Evolutionary conservation across 805 yeast species (phyloP).

Genomic region (Candida schatavii): DNA sequence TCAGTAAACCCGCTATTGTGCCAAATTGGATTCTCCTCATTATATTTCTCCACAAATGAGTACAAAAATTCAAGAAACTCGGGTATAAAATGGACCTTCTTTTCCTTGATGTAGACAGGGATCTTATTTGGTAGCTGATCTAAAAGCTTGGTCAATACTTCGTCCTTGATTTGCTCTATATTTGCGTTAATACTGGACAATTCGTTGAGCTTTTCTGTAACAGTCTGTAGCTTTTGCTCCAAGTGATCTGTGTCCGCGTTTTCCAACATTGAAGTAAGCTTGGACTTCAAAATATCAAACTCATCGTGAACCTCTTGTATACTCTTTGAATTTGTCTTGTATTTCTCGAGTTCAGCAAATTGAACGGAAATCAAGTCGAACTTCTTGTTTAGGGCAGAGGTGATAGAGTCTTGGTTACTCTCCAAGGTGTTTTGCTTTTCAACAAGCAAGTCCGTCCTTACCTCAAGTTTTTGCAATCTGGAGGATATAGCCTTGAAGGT

Average conservation of each 20-base stretch:
- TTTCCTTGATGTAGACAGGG: constrained; percentile 31
- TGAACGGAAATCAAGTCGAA: constrained; percentile 15
- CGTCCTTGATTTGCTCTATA: constrained; percentile 14
- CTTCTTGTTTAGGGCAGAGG: constrained; percentile 12
- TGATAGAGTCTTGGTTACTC: constrained; percentile 14
- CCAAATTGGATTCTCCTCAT: constrained; percentile 20
- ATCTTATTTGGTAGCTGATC: constrained; percentile 26
- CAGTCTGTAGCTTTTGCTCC: constrained; percentile 15
- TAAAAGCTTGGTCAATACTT: constrained; percentile 18
- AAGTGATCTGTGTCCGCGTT: constrained; percentile 11
- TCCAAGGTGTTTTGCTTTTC: constrained; percentile 18
- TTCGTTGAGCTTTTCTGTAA: constrained; percentile 14
- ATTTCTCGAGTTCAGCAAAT: constrained; percentile 9
- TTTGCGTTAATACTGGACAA: constrained; percentile 12
- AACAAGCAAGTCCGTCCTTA: constrained; percentile 12
- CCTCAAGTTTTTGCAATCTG: neutral
- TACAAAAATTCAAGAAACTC: constrained; percentile 36
- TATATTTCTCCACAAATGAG: constrained; percentile 28
- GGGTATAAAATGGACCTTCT: constrained; percentile 35
- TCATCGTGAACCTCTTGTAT: constrained; percentile 12
- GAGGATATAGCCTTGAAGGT: neutral
- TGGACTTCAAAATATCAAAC: constrained; percentile 11
- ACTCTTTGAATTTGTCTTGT: neutral
- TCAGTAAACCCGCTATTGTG: constrained; percentile 18
- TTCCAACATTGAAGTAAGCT: constrained; percentile 10